Evolutionary conservation across 2,329 filamentous ascomycete species (phyloP).

Genomic region (Byssoonygena ceratinophila): DNA sequence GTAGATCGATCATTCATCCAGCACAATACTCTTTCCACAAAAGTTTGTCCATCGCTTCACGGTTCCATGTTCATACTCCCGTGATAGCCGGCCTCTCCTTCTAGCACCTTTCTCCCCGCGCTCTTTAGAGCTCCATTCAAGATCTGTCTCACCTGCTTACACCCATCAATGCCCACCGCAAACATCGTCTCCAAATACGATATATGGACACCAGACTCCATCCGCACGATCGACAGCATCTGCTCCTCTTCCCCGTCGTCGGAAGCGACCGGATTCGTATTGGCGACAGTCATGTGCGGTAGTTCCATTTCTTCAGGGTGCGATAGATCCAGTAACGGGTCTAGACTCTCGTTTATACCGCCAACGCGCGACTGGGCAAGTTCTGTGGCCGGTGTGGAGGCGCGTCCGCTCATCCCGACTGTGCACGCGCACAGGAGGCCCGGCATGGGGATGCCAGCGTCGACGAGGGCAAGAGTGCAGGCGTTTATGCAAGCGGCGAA

Average conservation of each 20-base stretch:
- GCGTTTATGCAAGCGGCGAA: slow-evolving; percentile 87
- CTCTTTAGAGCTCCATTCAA: slow-evolving; percentile 67
- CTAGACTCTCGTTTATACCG: slow-evolving; percentile 32
- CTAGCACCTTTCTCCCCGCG: slow-evolving; percentile 16
- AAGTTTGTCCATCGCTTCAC: slow-evolving; percentile 4
- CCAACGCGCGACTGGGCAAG: slow-evolving; percentile 11
- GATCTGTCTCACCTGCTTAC: slow-evolving; percentile 70
- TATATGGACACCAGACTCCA: slow-evolving; percentile 82
- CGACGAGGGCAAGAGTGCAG: slow-evolving; percentile 78
- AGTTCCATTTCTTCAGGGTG: slow-evolving; percentile 56
- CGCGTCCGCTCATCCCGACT: slow-evolving; percentile 54
- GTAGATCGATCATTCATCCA: neutral
- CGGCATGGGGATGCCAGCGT: slow-evolving; percentile 90
- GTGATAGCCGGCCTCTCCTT: slow-evolving; percentile 12
- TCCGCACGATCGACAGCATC: slow-evolving; percentile 65
- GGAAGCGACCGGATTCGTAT: slow-evolving; percentile 41
- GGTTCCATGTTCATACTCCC: slow-evolving; percentile 3
- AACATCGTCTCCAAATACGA: slow-evolving; percentile 78
- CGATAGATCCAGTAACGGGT: slow-evolving; percentile 37
- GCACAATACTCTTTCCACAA: no score
- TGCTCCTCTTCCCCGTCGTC: slow-evolving; percentile 43
- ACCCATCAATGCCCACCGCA: slow-evolving; percentile 82
- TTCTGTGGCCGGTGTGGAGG: slow-evolving; percentile 32
- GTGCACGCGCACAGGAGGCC: slow-evolving; percentile 86
- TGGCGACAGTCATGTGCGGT: slow-evolving; percentile 77